These are phyloP conservation scores for Extremus antarcticus DNA, from an alignment of 495 filamentous ascomycete species.

Conservation along the genomic window DNA sequence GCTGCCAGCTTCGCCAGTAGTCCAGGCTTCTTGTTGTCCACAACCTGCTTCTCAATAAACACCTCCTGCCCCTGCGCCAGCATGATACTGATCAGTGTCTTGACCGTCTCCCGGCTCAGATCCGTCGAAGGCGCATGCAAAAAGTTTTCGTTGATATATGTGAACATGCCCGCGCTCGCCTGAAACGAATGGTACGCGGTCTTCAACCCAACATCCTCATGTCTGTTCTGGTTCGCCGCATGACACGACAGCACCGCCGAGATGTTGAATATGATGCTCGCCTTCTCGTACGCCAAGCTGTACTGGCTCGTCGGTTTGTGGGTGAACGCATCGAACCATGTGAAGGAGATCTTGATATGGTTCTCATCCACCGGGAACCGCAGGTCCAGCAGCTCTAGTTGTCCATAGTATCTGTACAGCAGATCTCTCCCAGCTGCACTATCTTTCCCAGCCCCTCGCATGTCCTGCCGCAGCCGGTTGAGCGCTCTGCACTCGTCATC, in stretches of 20 bases:
- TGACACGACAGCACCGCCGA: conserved; percentile 94
- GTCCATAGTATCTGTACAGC: conserved; percentile 94
- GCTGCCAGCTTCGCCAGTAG: conserved; percentile 85
- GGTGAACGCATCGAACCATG: conserved; percentile 98
- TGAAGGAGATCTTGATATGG: conserved; percentile 97
- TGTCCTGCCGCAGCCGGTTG: conserved; percentile 95
- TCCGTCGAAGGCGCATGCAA: conserved; percentile 92
- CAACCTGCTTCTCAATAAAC: conserved; percentile 90
- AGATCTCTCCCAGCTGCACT: conserved; percentile 88
- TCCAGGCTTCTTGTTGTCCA: conserved; percentile 86
- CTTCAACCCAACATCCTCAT: conserved; percentile 85
- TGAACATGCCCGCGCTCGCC: conserved; percentile 97
- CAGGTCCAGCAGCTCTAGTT: conserved; percentile 87
- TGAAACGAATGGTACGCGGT: conserved; percentile 98
- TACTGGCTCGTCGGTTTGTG: conserved; percentile 92
- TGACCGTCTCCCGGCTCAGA: conserved; percentile 86
- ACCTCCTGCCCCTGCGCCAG: conserved; percentile 94
- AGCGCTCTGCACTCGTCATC: conserved; percentile 87
- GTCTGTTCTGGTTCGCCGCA: conserved; percentile 83
- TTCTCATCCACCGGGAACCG: conserved; percentile 96
- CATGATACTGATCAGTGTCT: conserved; percentile 84
- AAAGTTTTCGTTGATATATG: conserved; percentile 99
- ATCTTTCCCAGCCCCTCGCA: conserved; percentile 95
- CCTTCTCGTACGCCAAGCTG: conserved; percentile 94
- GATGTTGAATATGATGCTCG: conserved; percentile 99